Base-by-base conservation (phyloP, 2,329 filamentous ascomycete genomes). In the Claviceps sp. region DNA sequence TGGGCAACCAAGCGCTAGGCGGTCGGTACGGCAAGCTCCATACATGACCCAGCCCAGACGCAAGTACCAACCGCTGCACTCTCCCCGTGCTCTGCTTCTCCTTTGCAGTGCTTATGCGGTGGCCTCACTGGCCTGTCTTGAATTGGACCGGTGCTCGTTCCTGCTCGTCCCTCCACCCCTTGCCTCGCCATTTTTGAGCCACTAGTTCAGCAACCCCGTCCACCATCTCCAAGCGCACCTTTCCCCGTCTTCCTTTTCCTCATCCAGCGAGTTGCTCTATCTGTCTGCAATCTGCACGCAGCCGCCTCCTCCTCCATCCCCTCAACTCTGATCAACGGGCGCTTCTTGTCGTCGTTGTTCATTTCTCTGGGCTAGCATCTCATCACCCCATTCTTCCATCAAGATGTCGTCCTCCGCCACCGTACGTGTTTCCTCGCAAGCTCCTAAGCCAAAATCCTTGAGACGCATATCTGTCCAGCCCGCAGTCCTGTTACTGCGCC, bases 371-470 rank as follows among this genome's bases (percentile, higher is more conserved):
- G 50, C 37, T 50, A 48, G 40, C 47, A 47, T 53, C 46, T 56
- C 52, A 54, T 46, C 50, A 45, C 38, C 24, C 38, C 4, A 22
- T 11, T 40, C 41, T 40, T 53, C 55, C 41, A 26, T 53, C 57
- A 60, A 57, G 47, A 62, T 62, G 60, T 62, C 59, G 52, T 59
- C 60, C 50, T 52, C 59, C 48, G 56, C 59, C 56, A 38, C 50
- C 24, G 52, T 58, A 50, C 56, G 50, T 53, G 42, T 49, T 47
- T 49, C 41, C 47, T 50, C 51, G 26, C 24, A 55, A 50, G 41
- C 42, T 53, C 34, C 47, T 43, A n/a, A 22, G 14, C 45, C 48
- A 41, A 37, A 34, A 34, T 34, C 50, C 47, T 39, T 48, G 47
- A 22, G 49, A 50, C 40, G 39, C 50, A 40, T 26, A 39, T 30